Conservation (phyloP, 768 basidiomycete genomes). For the Agaricus sinodeliciosus region DNA sequence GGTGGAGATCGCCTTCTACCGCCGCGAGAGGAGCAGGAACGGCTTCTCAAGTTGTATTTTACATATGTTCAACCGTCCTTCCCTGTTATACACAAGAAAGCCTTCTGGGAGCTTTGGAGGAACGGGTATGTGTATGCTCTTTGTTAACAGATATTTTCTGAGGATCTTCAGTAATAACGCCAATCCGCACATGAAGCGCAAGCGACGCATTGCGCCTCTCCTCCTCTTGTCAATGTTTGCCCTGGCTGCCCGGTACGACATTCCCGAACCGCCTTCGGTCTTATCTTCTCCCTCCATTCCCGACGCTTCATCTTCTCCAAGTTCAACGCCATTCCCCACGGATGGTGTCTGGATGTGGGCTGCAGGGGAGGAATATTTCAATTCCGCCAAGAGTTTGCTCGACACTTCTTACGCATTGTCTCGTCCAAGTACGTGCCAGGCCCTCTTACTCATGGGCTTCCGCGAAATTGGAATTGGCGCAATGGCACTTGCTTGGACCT, state of each 20-base stretch:
- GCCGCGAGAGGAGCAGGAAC: constrained; percentile 33
- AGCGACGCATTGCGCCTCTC: constrained; percentile 50
- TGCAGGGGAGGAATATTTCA: constrained; percentile 69
- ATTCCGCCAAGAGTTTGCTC: constrained; percentile 59
- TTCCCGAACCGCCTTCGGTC: constrained; percentile 6
- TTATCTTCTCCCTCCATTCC: background rate
- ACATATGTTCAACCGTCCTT: constrained; percentile 73
- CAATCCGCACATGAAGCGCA: constrained; percentile 33
- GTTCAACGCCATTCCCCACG: constrained; percentile 28
- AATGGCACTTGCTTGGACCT: constrained; percentile 86
- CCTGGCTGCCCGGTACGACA: constrained; percentile 66
- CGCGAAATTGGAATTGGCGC: constrained; percentile 84
- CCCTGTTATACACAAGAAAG: constrained; percentile 68
- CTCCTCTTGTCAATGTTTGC: constrained; percentile 82
- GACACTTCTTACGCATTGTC: constrained; percentile 66
- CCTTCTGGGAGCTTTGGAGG: constrained; percentile 56
- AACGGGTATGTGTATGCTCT: constrained; percentile 22
- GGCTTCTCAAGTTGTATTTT: constrained; percentile 73
- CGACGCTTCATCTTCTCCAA: constrained; percentile 1
- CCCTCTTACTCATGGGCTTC: constrained; percentile 75
- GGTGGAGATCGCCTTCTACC: constrained; percentile 1
- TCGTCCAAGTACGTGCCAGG: constrained; percentile 68
- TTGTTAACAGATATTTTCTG: background rate
- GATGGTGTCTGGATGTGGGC: constrained; percentile 67
- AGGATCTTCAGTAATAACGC: constrained; percentile 12